These are phyloP conservation scores for Castanospermum australe DNA, from an alignment of 306 rosid genomes.

Conservation along the genomic window DNA sequence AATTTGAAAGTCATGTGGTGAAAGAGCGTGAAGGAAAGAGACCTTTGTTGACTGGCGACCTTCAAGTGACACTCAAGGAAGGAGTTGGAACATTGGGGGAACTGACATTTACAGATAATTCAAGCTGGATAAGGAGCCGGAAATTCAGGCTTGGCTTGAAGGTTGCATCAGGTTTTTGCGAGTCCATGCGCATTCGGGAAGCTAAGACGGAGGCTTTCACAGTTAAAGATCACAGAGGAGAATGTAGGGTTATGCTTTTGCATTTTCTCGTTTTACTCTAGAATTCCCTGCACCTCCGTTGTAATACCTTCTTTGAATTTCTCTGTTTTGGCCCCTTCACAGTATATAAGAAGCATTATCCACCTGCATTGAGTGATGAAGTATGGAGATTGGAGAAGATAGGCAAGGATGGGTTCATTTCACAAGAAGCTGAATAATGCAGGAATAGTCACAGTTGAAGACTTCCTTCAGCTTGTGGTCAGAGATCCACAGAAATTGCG, in stretches of 20 bases:
- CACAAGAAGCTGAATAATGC: slow-evolving; percentile 75
- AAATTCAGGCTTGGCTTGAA: slow-evolving; percentile 95
- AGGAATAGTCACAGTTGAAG: slow-evolving; percentile 64
- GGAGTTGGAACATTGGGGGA: slow-evolving; percentile 97
- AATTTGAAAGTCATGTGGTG: slow-evolving; percentile 91
- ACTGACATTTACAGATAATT: slow-evolving; percentile 89
- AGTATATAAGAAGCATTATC: slow-evolving; percentile 99
- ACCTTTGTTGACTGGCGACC: slow-evolving; percentile 92
- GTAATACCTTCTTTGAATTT: slow-evolving; percentile 2
- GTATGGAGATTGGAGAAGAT: slow-evolving; percentile 99
- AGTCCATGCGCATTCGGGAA: slow-evolving; percentile 81
- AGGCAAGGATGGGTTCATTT: slow-evolving; percentile 98
- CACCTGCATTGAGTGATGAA: slow-evolving; percentile 82
- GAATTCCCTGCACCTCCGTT: neutral
- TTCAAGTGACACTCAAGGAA: slow-evolving; percentile 90
- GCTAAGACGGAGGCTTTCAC: slow-evolving; percentile 99
- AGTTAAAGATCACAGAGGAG: slow-evolving; percentile 99
- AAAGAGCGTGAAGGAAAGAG: slow-evolving; percentile 98
- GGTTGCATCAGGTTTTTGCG: slow-evolving; percentile 76
- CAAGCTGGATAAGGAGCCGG: slow-evolving; percentile 99
- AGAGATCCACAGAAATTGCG: slow-evolving; percentile 77
- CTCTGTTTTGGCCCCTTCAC: slow-evolving; percentile 34
- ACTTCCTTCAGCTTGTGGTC: slow-evolving; percentile 88
- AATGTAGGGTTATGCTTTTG: slow-evolving; percentile 60
- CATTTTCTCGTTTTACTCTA: slow-evolving; percentile 20